Evolutionary conservation across 129 eudicot genomes (phyloP), one percentile per base, ranked within the genome.

Genomic region (Tagetes patula): DNA sequence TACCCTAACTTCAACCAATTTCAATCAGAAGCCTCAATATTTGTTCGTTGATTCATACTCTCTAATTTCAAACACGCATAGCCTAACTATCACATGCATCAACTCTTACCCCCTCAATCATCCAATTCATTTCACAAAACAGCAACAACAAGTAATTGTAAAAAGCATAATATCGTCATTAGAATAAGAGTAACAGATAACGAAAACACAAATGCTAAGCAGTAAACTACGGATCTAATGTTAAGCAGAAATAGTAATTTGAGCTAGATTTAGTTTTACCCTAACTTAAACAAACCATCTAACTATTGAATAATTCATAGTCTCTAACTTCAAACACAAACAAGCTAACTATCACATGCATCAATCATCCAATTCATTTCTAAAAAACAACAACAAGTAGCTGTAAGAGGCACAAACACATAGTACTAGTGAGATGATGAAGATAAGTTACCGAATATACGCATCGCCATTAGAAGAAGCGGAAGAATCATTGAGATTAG

Each of bases 391-490:
- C 37, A 32, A 71, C 71, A 52, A 27, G n/a, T 59, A 40, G 36
- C 3, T 10, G 65, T 34, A 60, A 34, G 33, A 60, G 0, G n/a
- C 68, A 61, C 3, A 11, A 20, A 20, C 27, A 20, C 27, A 20
- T 20, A 20, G 1, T 3, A 33, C 40, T 68, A 65, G 49, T 34
- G 10, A 42, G 76, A 70, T 54, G 34, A 33, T 38, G 47, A 50
- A 40, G 1, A 37, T 30, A 42, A 12, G 1, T 68, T 72, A 92
- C 98, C 92, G 88, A 56, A 93, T 93, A 73, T 81, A 93, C 9
- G 98, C 89, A 72, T 93, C 91, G 72, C 85, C 92, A 65, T 83
- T 80, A 45, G 95, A 78, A 30, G 85, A 74, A 30, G 70, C 4
- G 2, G 76, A 32, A 33, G 90, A 87, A 42, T 64, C 76, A 52